A percentile compares a stretch with the other conserved stretches of the same genome.
phyloP scores from a whole-genome alignment of 352 stramenopile species.

The Pythium graminicola region DNA sequence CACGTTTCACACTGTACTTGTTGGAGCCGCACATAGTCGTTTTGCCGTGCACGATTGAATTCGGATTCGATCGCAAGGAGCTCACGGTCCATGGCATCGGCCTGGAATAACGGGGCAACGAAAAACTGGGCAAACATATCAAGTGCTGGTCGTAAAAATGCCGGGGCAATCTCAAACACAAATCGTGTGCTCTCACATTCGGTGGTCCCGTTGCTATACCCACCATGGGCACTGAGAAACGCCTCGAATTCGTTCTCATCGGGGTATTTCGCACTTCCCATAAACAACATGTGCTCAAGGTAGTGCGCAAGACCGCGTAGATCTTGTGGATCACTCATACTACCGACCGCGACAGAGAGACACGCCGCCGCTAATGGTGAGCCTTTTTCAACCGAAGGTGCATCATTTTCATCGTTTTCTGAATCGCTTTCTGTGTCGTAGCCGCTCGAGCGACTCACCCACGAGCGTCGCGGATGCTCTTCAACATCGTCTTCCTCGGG shows the following conservation, averaged over 20 bases:
- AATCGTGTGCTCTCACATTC: constrained; percentile 81
- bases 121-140: constrained; percentile 90
- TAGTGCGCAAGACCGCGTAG: constrained; percentile 84
- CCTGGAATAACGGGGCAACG: constrained; percentile 54
- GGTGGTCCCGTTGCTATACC: constrained; percentile 79
- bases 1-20: constrained; percentile 34
- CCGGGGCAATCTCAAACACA: constrained; percentile 67
- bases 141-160: constrained; percentile 31
- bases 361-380: constrained; percentile 26
- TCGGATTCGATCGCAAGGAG: constrained; percentile 59
- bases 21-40: constrained; percentile 38
- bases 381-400: constrained; percentile 1
- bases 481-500: constrained; percentile 12
- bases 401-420: constrained; percentile 11
- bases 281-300: constrained; percentile 96
- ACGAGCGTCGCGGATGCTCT: constrained; percentile 5
- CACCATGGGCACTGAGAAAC: constrained; percentile 67
- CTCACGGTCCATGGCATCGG: constrained; percentile 50
- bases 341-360: constrained; percentile 34
- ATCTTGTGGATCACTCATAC: constrained; percentile 28
- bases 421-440: constrained; percentile 20
- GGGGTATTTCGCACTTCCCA: constrained; percentile 85
- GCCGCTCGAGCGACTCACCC: constrained; percentile 14
- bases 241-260: constrained; percentile 83
- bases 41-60: constrained; percentile 36